These are phyloP conservation scores for Candida yuanshanica DNA, from an alignment of 805 yeast genomes.

Conservation along the genomic window DNA sequence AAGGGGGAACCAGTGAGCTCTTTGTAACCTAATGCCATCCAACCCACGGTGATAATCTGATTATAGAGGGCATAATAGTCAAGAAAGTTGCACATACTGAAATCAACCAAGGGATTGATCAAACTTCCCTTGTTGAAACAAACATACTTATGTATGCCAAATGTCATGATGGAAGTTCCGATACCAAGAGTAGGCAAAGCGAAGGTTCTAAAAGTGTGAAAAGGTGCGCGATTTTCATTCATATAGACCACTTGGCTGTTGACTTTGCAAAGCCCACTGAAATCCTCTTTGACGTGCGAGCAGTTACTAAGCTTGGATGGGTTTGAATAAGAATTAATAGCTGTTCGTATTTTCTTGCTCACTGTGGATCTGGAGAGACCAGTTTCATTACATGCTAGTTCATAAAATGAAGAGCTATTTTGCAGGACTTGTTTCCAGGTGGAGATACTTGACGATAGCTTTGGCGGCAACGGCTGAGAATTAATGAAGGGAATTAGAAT, in stretches of 20 bases:
- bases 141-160: not conserved
- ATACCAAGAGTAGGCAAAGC: not conserved
- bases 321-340: not conserved
- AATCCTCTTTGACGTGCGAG: not conserved
- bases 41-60: not conserved
- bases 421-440: not conserved
- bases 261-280: not conserved
- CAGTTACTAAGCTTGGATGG: not conserved
- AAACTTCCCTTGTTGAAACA: not conserved
- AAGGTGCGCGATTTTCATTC: not conserved
- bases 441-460: no score
- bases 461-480: no score
- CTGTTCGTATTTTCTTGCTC: not conserved
- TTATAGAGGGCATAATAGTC: not conserved
- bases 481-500: no score
- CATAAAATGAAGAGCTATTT: not conserved
- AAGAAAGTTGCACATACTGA: not conserved
- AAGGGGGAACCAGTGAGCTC: not conserved
- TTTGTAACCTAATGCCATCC: not conserved
- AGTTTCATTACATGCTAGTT: not conserved
- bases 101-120: not conserved
- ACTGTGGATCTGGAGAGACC: not conserved
- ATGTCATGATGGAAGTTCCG: not conserved
- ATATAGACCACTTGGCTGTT: not conserved
- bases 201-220: not conserved